phyloP scores from a whole-genome alignment of 163 green algal genomes.

The Scenedesmus sp. region DNA sequence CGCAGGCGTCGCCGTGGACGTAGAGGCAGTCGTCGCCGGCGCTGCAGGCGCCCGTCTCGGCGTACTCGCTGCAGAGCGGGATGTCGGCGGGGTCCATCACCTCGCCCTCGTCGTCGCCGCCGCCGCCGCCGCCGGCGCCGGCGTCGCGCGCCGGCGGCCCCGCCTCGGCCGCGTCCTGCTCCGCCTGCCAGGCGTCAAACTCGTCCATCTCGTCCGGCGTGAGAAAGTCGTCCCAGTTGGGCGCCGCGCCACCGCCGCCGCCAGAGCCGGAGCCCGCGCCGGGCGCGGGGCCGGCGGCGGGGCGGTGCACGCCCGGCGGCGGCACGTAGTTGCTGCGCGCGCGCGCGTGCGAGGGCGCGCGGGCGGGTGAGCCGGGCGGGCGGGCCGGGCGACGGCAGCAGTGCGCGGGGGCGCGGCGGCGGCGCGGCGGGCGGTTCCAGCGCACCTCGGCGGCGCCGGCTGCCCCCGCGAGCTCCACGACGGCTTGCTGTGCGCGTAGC shows the following conservation, averaged over 20 bases:
- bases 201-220: constrained; percentile 41
- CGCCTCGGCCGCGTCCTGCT: constrained; percentile 18
- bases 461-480: constrained; percentile 22
- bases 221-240: constrained; percentile 45
- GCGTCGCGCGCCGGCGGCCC: constrained; percentile 10
- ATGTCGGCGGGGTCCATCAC: constrained; percentile 53
- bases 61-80: constrained; percentile 67
- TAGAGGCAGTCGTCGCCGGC: constrained; percentile 61
- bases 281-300: neutral
- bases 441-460: neutral
- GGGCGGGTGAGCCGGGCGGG: neutral
- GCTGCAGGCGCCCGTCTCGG: constrained; percentile 58
- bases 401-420: neutral
- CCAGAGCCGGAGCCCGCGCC: neutral
- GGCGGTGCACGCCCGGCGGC: constrained; percentile 14
- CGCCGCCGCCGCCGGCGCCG: neutral
- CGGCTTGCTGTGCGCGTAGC: constrained; percentile 72
- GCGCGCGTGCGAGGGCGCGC: neutral
- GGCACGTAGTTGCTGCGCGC: constrained; percentile 31
- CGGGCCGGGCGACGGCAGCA: neutral
- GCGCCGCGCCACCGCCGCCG: neutral
- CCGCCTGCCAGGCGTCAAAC: constrained; percentile 28
- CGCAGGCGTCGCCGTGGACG: constrained; percentile 71
- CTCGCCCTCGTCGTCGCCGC: constrained; percentile 15
- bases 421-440: neutral